These are phyloP conservation scores for Leccinum sublutescens DNA, from an alignment of 768 basidiomycete genomes.

Conservation along the genomic window DNA sequence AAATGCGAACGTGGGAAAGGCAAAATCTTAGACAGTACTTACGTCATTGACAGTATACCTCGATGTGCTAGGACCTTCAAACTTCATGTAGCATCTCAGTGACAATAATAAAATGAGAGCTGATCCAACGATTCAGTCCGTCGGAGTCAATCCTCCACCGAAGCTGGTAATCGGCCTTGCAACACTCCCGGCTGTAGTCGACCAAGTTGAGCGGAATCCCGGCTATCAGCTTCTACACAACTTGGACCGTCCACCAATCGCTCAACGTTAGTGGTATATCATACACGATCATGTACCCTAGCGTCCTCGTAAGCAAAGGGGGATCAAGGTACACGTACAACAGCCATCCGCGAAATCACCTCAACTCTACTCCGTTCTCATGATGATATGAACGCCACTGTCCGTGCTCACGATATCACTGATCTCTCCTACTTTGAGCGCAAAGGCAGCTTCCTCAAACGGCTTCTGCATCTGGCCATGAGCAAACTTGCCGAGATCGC, in stretches of 20 bases:
- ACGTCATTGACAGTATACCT: too few relatives aligned
- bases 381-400: constrained; percentile 91
- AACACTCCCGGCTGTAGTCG: not conserved
- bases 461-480: constrained; percentile 95
- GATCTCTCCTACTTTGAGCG: constrained; percentile 68
- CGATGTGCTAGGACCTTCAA: not conserved
- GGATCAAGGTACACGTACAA: not conserved
- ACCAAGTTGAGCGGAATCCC: not conserved
- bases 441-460: constrained; percentile 88
- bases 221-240: not conserved
- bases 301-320: not conserved
- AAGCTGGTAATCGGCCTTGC: too few relatives aligned
- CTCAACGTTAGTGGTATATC: not conserved
- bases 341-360: constrained; percentile 10
- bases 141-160: too few relatives aligned
- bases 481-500: constrained; percentile 87
- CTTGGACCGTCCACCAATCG: not conserved
- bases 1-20: not conserved
- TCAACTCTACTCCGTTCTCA: constrained; percentile 67
- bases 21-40: too few relatives aligned
- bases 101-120: not conserved
- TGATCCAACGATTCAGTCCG: not conserved
- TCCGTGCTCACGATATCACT: constrained; percentile 85
- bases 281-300: constrained; percentile 1
- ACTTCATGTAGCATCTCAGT: not conserved